Conservation (phyloP, 2,329 filamentous ascomycete genomes). For the Colletotrichum viniferum region DNA sequence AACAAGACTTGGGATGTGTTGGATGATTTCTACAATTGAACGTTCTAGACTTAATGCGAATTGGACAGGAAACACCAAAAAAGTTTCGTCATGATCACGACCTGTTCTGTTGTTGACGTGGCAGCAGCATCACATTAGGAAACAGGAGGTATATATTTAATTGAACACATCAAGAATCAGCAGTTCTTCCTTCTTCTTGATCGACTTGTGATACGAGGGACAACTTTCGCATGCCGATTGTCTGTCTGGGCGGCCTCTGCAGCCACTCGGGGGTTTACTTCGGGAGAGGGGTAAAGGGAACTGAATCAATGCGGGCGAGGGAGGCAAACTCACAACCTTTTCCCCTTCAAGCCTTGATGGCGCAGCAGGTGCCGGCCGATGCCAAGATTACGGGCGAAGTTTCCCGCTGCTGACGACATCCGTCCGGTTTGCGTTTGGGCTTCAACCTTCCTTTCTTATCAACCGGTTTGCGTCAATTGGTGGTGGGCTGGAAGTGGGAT, state of each 20-base stretch:
- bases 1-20: background rate
- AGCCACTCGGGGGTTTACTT: background rate
- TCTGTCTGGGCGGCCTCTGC: background rate
- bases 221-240: background rate
- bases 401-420: background rate
- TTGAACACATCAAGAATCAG: background rate
- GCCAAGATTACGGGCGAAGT: background rate
- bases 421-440: background rate
- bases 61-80: background rate
- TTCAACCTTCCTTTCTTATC: background rate
- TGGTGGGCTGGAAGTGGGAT: background rate
- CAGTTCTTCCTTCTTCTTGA: background rate
- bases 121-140: background rate
- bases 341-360: background rate
- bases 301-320: background rate
- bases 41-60: background rate
- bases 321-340: background rate
- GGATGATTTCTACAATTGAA: background rate
- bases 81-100: background rate
- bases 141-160: slow-evolving; percentile 2
- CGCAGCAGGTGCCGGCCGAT: background rate
- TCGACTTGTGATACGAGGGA: background rate
- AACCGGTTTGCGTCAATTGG: background rate
- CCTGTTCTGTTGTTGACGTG: background rate
- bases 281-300: background rate